Evolutionary conservation across 2,329 filamentous ascomycete species (phyloP), one percentile per base, ranked within the genome.

Genomic region (Acrodontium crateriforme): DNA sequence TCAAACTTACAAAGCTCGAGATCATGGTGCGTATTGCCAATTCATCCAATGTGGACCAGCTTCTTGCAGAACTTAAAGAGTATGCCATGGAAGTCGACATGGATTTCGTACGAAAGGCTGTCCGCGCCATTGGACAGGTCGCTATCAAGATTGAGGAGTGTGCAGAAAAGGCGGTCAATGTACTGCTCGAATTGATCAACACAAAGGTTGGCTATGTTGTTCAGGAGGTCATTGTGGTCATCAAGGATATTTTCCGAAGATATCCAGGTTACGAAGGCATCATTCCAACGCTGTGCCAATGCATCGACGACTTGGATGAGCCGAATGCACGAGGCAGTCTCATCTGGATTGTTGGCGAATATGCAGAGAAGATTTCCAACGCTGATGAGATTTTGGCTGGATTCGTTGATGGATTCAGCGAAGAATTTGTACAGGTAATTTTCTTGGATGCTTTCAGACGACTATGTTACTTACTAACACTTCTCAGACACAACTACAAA

Each of bases 21-120:
- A 95, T 95, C 38, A 95, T 98, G 89, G 87, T 98, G 25, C 77
- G 89, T 55, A 95, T 98, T 74, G 83, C 87, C 36, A 95, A 94
- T 58, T 85, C 94, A 44, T 79, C 78, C 51, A 98, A 95, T 50
- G 87, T 87, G 35, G 89, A 98, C 49, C 89, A 95, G 51, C 66
- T 98, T 15, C 64, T 98, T 10, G 80, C 85, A 8, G 89, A 98
- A 54, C 55, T 98, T 49, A 95, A 93, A 56, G 89, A 98, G 55
- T 98, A 98, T 46, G 89, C 89, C 6, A 65, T 95, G 43, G 89
- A 98, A 62, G 87, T 98, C 18, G 89, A 98, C 47, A 95, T 98
- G 85, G 89, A 98, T 54, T 95, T 95, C 53, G 87, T 94, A 30
- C 75, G 84, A 44, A 74, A 89, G 46, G 83, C 89, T 6, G 81